Percentiles rank a stretch among this genome's conserved stretches.
These are phyloP conservation scores for Tetracladium marchalianum DNA, from an alignment of 495 filamentous ascomycete species.

Conservation along the genomic window DNA sequence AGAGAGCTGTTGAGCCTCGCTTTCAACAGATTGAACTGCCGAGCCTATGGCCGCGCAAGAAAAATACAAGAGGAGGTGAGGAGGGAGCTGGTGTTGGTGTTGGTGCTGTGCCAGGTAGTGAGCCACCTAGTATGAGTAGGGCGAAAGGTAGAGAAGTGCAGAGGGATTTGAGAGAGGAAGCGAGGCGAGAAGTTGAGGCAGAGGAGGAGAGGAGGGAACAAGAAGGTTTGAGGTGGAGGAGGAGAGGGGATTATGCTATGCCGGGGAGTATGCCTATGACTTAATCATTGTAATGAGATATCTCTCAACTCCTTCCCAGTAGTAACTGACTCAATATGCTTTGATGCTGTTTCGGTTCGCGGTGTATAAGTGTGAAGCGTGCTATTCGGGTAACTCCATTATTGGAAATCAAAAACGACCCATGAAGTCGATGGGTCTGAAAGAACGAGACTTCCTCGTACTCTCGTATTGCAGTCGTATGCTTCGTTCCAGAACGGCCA, in stretches of 20 bases:
- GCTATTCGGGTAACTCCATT: no score
- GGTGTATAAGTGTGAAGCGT: no score
- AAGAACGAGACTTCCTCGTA: no score
- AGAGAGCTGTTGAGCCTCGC: slow-evolving; percentile 86
- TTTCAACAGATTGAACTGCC: slow-evolving; percentile 94
- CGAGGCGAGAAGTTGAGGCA: slow-evolving; percentile 32
- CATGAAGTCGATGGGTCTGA: no score
- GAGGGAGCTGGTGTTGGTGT: slow-evolving; percentile 13
- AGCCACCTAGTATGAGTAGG: slow-evolving; percentile 27
- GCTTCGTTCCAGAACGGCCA: no score
- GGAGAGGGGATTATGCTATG: slow-evolving; percentile 20
- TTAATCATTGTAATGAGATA: not conserved
- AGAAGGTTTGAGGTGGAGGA: slow-evolving; percentile 17
- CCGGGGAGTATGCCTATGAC: slow-evolving; percentile 22
- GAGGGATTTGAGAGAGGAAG: slow-evolving; percentile 36
- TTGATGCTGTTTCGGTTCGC: no score
- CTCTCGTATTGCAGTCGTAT: no score
- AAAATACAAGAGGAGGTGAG: slow-evolving; percentile 62
- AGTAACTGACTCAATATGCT: no score
- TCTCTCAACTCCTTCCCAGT: no score
- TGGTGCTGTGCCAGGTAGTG: not conserved
- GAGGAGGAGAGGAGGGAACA: slow-evolving; percentile 23
- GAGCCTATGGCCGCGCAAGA: slow-evolving; percentile 87
- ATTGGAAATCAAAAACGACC: no score
- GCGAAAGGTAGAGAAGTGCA: slow-evolving; percentile 34